These are phyloP conservation scores for Gaeumannomyces tritici DNA, from an alignment of 2,329 filamentous ascomycete genomes.

Conservation along the genomic window DNA sequence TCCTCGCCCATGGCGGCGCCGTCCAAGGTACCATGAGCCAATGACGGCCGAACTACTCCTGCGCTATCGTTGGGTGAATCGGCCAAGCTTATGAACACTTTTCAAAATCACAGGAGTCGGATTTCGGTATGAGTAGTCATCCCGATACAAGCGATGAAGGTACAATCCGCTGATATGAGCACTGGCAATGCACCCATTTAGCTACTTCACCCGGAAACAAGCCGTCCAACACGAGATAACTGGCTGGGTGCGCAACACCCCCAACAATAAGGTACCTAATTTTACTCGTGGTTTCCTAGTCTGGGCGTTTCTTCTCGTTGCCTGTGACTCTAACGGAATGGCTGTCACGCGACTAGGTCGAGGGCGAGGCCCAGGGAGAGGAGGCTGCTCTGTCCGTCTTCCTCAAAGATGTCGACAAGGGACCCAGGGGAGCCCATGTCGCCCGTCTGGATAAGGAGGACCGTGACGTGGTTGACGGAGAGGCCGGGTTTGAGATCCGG, in stretches of 20 bases:
- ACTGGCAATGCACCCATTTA: constrained; percentile 13
- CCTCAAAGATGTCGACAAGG: constrained; percentile 64
- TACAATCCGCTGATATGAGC: neutral
- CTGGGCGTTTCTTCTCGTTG: too few species aligned
- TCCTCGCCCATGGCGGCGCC: constrained; percentile 50
- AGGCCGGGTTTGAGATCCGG: constrained; percentile 54
- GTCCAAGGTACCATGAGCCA: constrained; percentile 71
- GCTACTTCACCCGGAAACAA: constrained; percentile 44
- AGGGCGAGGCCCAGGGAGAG: constrained; percentile 78
- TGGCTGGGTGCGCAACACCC: constrained; percentile 53
- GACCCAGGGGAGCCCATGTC: constrained; percentile 64
- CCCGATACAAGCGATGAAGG: neutral
- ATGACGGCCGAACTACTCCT: too few species aligned
- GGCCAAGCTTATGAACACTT: neutral
- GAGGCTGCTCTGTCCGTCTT: constrained; percentile 57
- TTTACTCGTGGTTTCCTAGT: neutral
- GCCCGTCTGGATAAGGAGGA: constrained; percentile 63
- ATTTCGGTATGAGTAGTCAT: constrained; percentile 34
- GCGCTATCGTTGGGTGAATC: neutral
- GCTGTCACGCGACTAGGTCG: constrained; percentile 48
- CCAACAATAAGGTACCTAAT: constrained; percentile 38
- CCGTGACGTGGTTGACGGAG: constrained; percentile 54
- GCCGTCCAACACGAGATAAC: constrained; percentile 41
- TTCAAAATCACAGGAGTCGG: constrained; percentile 38
- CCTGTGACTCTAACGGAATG: neutral